Percentiles rank a stretch among this genome's conserved stretches.
Evolutionary conservation across 257 asterid species (phyloP).

Genomic region (Capsicum chinense): DNA sequence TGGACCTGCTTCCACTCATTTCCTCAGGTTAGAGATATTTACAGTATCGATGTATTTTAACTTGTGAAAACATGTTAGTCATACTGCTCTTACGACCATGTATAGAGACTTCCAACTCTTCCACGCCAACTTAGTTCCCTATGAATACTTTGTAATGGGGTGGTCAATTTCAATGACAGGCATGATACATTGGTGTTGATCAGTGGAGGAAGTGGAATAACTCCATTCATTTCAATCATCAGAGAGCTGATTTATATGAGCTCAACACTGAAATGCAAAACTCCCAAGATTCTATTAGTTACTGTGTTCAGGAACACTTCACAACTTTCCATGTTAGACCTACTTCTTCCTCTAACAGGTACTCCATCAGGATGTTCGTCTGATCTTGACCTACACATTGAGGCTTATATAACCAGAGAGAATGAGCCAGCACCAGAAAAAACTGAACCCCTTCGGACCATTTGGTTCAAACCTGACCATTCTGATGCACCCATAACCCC

Average conservation of each 20-base stretch:
- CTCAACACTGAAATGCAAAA: slow-evolving; percentile 52
- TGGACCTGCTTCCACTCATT: slow-evolving; percentile 77
- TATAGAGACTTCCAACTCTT: not conserved
- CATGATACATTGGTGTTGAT: slow-evolving; percentile 83
- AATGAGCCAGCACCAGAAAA: slow-evolving; percentile 47
- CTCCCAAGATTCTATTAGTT: slow-evolving; percentile 67
- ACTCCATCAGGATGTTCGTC: slow-evolving; percentile 41
- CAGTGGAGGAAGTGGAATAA: slow-evolving; percentile 98
- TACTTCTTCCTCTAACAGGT: slow-evolving; percentile 63
- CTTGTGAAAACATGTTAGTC: not conserved
- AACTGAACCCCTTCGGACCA: slow-evolving; percentile 42
- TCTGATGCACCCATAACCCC: slow-evolving; percentile 70
- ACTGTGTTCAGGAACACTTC: slow-evolving; percentile 73
- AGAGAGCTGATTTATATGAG: slow-evolving; percentile 63
- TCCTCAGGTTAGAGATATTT: slow-evolving; percentile 57
- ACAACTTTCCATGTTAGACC: slow-evolving; percentile 72
- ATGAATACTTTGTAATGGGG: not conserved
- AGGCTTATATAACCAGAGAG: slow-evolving; percentile 85
- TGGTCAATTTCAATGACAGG: slow-evolving; percentile 47
- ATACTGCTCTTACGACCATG: not conserved
- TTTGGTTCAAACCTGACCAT: slow-evolving; percentile 64
- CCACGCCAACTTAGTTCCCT: not conserved
- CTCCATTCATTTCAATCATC: slow-evolving; percentile 87
- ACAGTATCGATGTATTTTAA: not conserved
- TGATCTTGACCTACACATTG: slow-evolving; percentile 67